Evolutionary conservation across 441 rosid species (phyloP).

Genomic region (Jatropha multifida): DNA sequence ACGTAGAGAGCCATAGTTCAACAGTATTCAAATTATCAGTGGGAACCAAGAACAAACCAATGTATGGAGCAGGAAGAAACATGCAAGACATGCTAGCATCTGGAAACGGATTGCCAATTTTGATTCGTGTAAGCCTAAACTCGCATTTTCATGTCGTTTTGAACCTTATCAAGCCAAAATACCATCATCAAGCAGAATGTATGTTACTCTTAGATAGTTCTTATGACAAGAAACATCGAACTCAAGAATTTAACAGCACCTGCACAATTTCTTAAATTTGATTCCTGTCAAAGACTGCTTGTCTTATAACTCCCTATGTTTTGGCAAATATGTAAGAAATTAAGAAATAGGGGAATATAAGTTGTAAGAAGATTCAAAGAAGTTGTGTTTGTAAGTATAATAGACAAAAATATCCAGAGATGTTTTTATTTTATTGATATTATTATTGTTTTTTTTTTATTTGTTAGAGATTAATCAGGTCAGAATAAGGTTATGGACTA

Average conservation of each 20-base stretch:
- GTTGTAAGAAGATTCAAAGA: not conserved
- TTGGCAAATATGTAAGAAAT: not conserved
- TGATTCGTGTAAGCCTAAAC: conserved; percentile 38
- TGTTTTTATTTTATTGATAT: not conserved
- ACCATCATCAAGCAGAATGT: conserved; percentile 55
- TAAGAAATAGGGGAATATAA: not conserved
- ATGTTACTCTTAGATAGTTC: conserved; percentile 34
- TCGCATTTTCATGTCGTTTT: conserved; percentile 58
- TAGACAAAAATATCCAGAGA: not conserved
- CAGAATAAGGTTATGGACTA: too few species aligned
- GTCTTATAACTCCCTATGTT: not conserved
- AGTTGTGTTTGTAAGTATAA: not conserved
- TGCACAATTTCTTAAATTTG: conserved; percentile 29
- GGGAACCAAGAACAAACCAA: conserved; percentile 59
- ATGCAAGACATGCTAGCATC: conserved; percentile 78
- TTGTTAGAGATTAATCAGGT: too few species aligned
- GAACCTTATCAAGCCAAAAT: conserved; percentile 54
- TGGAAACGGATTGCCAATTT: conserved; percentile 58
- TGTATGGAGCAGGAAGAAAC: conserved; percentile 83
- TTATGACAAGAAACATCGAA: conserved; percentile 40
- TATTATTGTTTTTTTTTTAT: too few species aligned
- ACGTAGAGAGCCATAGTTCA: conserved; percentile 43
- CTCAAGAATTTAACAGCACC: conserved; percentile 40
- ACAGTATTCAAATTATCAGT: conserved; percentile 41
- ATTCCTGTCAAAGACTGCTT: not conserved